Evolutionary conservation across 768 basidiomycete species (phyloP).

Genomic region (Phanerochaete sordida): DNA sequence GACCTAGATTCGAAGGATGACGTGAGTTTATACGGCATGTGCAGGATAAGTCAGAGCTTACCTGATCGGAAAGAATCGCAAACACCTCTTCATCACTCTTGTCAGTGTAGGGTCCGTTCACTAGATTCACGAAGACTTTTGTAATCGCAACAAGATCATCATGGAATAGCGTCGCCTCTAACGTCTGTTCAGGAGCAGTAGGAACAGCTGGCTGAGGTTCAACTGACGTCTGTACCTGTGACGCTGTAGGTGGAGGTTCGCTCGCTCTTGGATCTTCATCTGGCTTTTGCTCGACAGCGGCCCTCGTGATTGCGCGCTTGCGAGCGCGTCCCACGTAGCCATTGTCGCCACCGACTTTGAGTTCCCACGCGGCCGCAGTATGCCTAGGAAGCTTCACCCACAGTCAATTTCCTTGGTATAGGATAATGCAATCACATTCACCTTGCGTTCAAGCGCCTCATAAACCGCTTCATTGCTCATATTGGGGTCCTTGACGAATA

Average conservation of each 20-base stretch:
- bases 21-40: background rate
- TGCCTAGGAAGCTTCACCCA: constrained; percentile 58
- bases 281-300: background rate
- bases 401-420: background rate
- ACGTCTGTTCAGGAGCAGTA: background rate
- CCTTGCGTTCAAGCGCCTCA: constrained; percentile 40
- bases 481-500: constrained; percentile 46
- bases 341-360: constrained; percentile 31
- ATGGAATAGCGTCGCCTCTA: background rate
- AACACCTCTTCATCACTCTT: background rate
- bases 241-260: background rate
- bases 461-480: constrained; percentile 29
- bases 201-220: background rate
- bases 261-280: background rate
- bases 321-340: constrained; percentile 43
- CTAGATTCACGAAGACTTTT: constrained; percentile 28
- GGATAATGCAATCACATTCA: constrained; percentile 19
- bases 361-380: constrained; percentile 44
- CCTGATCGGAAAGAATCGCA: background rate
- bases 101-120: constrained; percentile 22
- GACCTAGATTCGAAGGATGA: background rate
- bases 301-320: constrained; percentile 52
- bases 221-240: background rate
- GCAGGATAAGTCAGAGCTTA: background rate
- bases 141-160: constrained; percentile 2